phyloP scores from a whole-genome alignment of 768 basidiomycete genomes.

The Auricularia sp. region DNA sequence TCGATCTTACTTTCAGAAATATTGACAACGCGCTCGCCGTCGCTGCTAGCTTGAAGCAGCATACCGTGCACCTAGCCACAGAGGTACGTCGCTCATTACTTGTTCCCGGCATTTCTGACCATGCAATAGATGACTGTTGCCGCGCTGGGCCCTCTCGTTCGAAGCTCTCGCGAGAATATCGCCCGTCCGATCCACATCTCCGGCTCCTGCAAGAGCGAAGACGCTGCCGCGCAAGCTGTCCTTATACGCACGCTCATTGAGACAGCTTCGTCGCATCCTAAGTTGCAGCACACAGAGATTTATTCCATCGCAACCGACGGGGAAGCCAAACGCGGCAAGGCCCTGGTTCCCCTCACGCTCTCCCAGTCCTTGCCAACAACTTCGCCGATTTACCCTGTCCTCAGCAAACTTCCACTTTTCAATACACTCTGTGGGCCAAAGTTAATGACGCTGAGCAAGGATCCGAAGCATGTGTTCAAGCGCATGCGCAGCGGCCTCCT shows the following conservation, averaged over 20 bases:
- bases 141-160: constrained; percentile 15
- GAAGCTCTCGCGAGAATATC: constrained; percentile 14
- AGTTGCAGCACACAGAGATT: constrained; percentile 3
- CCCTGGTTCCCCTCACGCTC: constrained; percentile 19
- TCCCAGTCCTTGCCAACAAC: constrained; percentile 10
- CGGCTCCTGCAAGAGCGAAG: constrained; percentile 20
- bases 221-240: constrained; percentile 14
- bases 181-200: constrained; percentile 18
- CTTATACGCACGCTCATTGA: neutral
- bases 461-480: constrained; percentile 28
- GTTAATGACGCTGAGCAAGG: constrained; percentile 27
- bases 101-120: neutral
- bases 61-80: constrained; percentile 6
- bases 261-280: neutral
- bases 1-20: constrained; percentile 10
- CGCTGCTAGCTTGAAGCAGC: constrained; percentile 6
- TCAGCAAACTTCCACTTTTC: constrained; percentile 17
- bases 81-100: constrained; percentile 6
- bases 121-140: constrained; percentile 17
- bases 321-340: constrained; percentile 18
- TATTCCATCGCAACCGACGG: constrained; percentile 21
- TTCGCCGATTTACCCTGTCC: constrained; percentile 19
- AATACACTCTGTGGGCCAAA: constrained; percentile 24
- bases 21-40: constrained; percentile 7
- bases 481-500: constrained; percentile 21